Conservation (phyloP, 2,329 filamentous ascomycete species). For the Pseudomassariella vexata region DNA sequence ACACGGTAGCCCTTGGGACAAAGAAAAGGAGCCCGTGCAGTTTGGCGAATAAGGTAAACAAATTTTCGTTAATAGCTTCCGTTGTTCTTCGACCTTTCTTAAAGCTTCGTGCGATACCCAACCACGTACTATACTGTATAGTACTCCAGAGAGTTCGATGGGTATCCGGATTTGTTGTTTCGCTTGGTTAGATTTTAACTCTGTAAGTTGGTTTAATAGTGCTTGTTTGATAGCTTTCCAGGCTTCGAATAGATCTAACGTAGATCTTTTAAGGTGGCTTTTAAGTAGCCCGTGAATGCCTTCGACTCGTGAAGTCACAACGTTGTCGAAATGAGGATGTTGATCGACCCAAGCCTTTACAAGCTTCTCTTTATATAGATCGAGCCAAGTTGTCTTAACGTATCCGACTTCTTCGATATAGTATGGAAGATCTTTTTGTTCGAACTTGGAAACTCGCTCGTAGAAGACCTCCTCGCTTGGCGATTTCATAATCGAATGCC, state of each 20-base stretch:
- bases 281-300: too few species aligned
- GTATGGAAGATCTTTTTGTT: conserved; percentile 10
- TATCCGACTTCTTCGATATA: conserved; percentile 13
- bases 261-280: too few species aligned
- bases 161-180: conserved; percentile 9
- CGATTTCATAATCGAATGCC: too few species aligned
- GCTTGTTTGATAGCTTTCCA: conserved; percentile 12
- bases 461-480: too few species aligned
- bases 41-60: not conserved
- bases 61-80: too few species aligned
- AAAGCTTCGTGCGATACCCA: too few species aligned
- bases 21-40: conserved; percentile 11
- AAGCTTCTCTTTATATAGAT: too few species aligned
- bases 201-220: conserved; percentile 11
- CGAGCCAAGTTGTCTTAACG: conserved; percentile 15
- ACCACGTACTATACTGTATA: conserved; percentile 10
- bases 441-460: too few species aligned
- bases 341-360: conserved; percentile 15
- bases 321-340: conserved; percentile 12
- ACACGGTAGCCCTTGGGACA: conserved; percentile 7
- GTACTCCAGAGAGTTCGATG: conserved; percentile 9
- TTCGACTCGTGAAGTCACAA: too few species aligned
- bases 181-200: conserved; percentile 9
- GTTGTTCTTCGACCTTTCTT: too few species aligned
- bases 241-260: too few species aligned